phyloP scores from a whole-genome alignment of 1,284 basidiomycete species.

The Puccinia polysora region DNA sequence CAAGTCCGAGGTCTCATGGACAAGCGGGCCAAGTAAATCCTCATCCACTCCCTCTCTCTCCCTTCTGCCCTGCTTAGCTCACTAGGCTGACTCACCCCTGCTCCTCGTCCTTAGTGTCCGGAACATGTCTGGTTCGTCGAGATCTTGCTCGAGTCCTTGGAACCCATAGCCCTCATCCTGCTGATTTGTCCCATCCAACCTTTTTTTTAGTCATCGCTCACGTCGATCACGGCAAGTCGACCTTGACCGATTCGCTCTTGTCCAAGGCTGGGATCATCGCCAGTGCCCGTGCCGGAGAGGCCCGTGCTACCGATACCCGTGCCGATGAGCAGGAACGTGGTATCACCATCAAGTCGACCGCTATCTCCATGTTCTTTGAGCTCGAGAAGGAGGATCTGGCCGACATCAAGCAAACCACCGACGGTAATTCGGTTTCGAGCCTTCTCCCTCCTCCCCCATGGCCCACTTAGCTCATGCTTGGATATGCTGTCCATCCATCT shows the following conservation, averaged over 20 bases:
- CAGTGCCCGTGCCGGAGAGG: slow-evolving; percentile 85
- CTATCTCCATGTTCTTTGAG: too few relatives aligned
- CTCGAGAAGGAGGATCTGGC: slow-evolving; percentile 84
- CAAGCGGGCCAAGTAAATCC: slow-evolving; percentile 43
- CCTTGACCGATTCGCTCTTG: slow-evolving; percentile 96
- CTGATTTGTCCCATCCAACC: not conserved
- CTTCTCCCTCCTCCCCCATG: too few relatives aligned
- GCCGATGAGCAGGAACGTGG: slow-evolving; percentile 99
- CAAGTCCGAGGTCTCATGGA: slow-evolving; percentile 33
- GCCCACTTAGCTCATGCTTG: too few relatives aligned
- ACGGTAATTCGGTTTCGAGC: too few relatives aligned
- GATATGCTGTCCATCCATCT: too few relatives aligned
- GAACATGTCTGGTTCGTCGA: slow-evolving; percentile 28
- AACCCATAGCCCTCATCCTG: not conserved
- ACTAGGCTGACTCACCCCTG: not conserved
- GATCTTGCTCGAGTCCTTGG: too few relatives aligned
- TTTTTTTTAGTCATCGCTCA: slow-evolving; percentile 53
- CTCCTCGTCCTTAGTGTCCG: slow-evolving; percentile 45
- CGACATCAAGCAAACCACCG: slow-evolving; percentile 87
- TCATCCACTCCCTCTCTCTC: not conserved
- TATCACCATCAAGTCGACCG: slow-evolving; percentile 99
- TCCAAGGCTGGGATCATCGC: slow-evolving; percentile 99
- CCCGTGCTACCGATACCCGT: slow-evolving; percentile 96
- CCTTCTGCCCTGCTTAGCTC: not conserved
- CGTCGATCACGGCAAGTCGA: slow-evolving; percentile 99